phyloP scores from a whole-genome alignment of 495 filamentous ascomycete species.

The Amorphotheca resinae region DNA sequence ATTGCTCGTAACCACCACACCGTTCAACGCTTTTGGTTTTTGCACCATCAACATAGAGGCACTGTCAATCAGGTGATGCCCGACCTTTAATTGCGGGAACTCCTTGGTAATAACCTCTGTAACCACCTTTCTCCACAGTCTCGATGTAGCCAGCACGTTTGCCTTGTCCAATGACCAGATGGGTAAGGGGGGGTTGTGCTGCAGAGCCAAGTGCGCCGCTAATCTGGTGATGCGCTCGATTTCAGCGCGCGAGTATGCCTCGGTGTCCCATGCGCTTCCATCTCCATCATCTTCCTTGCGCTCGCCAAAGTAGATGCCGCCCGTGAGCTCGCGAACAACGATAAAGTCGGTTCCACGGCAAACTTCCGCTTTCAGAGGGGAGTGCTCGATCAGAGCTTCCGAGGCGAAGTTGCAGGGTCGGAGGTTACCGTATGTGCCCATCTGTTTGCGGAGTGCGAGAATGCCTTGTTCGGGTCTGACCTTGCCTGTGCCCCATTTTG shows the following conservation, averaged over 20 bases:
- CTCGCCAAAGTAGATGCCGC: constrained; percentile 95
- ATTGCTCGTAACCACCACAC: constrained; percentile 88
- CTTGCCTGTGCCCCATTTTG: constrained; percentile 88
- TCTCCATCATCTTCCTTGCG: constrained; percentile 74
- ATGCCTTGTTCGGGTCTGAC: constrained; percentile 93
- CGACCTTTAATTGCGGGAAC: constrained; percentile 75
- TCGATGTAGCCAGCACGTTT: constrained; percentile 83
- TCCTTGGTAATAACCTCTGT: constrained; percentile 71
- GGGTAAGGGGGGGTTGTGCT: constrained; percentile 63
- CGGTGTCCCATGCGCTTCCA: constrained; percentile 74
- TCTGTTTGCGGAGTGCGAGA: constrained; percentile 84
- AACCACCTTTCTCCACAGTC: constrained; percentile 84
- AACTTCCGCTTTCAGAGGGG: constrained; percentile 77
- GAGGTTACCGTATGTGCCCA: constrained; percentile 92
- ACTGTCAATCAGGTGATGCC: constrained; percentile 88
- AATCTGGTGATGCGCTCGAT: constrained; percentile 83
- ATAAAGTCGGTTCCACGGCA: constrained; percentile 87
- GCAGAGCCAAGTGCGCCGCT: constrained; percentile 69
- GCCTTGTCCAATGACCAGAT: constrained; percentile 94
- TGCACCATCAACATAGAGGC: constrained; percentile 98
- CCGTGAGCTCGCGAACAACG: constrained; percentile 88
- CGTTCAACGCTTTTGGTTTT: constrained; percentile 82
- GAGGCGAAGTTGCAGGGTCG: constrained; percentile 96
- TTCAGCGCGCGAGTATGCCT: constrained; percentile 78
- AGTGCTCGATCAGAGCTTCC: constrained; percentile 71